phyloP scores from a whole-genome alignment of 768 basidiomycete genomes.

The Clathrus columnatus region DNA sequence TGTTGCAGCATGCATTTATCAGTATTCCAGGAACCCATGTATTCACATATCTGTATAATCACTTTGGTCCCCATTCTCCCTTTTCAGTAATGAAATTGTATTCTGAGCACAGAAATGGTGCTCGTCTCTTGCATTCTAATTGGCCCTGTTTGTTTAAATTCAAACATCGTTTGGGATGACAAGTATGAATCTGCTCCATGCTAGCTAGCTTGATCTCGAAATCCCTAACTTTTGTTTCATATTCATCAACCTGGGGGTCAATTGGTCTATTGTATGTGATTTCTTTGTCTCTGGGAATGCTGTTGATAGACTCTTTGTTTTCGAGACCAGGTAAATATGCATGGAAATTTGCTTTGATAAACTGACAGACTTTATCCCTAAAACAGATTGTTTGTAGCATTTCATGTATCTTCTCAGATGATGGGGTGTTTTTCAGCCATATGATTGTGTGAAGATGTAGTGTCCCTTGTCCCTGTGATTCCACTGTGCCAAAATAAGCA shows the following conservation, averaged over 20 bases:
- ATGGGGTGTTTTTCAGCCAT: constrained; percentile 24
- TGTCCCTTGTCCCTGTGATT: constrained; percentile 34
- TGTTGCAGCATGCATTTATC: constrained; percentile 26
- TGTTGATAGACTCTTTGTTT: constrained; percentile 16
- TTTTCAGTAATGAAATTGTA: constrained; percentile 11
- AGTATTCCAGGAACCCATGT: constrained; percentile 21
- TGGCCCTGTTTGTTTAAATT: constrained; percentile 9
- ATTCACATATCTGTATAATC: constrained; percentile 16
- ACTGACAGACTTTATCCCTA: constrained; percentile 11
- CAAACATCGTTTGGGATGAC: constrained; percentile 20
- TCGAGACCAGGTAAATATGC: constrained; percentile 24
- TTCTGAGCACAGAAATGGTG: constrained; percentile 15
- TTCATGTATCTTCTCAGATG: constrained; percentile 16
- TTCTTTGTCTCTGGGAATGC: constrained; percentile 18
- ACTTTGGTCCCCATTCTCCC: constrained; percentile 16
- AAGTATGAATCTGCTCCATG: constrained; percentile 30
- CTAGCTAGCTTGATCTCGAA: constrained; percentile 13
- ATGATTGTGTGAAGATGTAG: constrained; percentile 34
- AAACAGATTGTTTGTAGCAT: background rate
- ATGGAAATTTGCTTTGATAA: constrained; percentile 23
- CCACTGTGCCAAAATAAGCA: constrained; percentile 31
- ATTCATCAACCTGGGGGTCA: constrained; percentile 19
- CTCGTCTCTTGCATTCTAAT: constrained; percentile 25
- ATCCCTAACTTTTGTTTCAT: background rate
- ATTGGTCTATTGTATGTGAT: constrained; percentile 27